These are phyloP conservation scores for Sutorius eximius DNA, from an alignment of 1,284 basidiomycete species.

Conservation along the genomic window DNA sequence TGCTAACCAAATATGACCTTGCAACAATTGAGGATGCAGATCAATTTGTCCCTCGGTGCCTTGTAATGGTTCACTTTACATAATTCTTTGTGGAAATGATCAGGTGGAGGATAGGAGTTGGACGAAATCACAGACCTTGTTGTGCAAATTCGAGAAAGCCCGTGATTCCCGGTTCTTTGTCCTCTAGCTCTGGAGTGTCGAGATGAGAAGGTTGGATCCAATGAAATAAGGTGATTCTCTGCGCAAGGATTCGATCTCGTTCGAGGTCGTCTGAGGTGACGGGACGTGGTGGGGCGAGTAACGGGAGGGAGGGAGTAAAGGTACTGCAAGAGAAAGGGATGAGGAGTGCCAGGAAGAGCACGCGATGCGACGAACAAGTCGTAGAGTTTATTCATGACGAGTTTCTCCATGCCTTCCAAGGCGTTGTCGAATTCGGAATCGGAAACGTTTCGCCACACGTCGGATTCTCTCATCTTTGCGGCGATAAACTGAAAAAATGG, in stretches of 20 bases:
- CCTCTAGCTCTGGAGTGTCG: constrained; percentile 64
- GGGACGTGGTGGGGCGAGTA: constrained; percentile 66
- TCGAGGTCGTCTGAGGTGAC: constrained; percentile 95
- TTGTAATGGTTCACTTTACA: constrained; percentile 99
- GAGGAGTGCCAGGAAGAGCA: constrained; percentile 3
- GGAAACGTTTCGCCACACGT: constrained; percentile 76
- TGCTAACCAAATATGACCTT: constrained; percentile 96
- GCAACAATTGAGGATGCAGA: constrained; percentile 97
- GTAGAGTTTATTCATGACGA: constrained; percentile 98
- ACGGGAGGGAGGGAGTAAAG: constrained; percentile 79
- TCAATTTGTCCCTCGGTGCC: constrained; percentile 95
- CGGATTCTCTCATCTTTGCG: constrained; percentile 80
- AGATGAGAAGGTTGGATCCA: constrained; percentile 92
- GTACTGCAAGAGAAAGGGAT: constrained; percentile 53
- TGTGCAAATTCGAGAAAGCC: constrained; percentile 95
- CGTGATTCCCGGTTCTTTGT: constrained; percentile 50
- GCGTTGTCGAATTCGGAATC: constrained; percentile 94
- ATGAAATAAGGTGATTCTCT: constrained; percentile 88
- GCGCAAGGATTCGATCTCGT: constrained; percentile 85
- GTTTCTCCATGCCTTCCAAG: constrained; percentile 98
- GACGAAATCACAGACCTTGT: constrained; percentile 58
- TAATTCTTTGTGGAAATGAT: constrained; percentile 57
- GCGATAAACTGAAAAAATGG: constrained; percentile 72
- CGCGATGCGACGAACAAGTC: constrained; percentile 61
- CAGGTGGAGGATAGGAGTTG: not conserved